Evolutionary conservation across 768 basidiomycete genomes (phyloP), one percentile per base, ranked within the genome.

Genomic region (Lactarius sanguifluus): DNA sequence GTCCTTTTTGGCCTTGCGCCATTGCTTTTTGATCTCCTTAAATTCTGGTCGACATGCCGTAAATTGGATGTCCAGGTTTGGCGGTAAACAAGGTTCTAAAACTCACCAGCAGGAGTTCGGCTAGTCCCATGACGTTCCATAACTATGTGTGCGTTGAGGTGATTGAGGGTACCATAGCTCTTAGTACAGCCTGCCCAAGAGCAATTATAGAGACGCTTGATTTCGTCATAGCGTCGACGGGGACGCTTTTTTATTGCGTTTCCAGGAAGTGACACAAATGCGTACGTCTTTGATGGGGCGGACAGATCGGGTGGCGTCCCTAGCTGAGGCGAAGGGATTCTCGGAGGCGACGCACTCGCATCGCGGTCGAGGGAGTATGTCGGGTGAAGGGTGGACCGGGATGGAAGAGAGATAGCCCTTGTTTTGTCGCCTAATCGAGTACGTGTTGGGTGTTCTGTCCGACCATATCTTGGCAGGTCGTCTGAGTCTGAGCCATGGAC

Each of bases 71-170:
- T 61, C 64, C 43, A 28, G 58, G 28, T 40, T 56, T 41, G 28
- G n/a, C 64, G 13, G 30, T n/a, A 57, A 60, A 54, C 2, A 20
- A 54, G 45, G 25, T 54, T 20, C 43, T 18, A 9, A 18, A 74
- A 25, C 91, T 78, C 73, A 96, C 96, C 96, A 64, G 85, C 86
- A 15, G 96, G 96, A 75, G 86, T 90, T 63, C 96, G 85, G 79
- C 96, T 98, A 18, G 81, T 64, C 52, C 96, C 96, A 75, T 99
- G 96, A 77, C 92, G 92, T 77, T 98, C 96, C 92, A 97, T 97
- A n/a, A 88, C 90, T 64, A 98, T 94, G 76, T 99, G 96, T 38
- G 95, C 94, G 75, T 99, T 99, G 67, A 99, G 82, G 77, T 99
- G 96, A 75, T 99, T 98, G 57, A 98, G 82, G 5, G 95, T 97